Percentiles rank a stretch among this genome's conserved stretches.
phyloP scores from a whole-genome alignment of 768 basidiomycete species.

The Leccinum disarticulatum region DNA sequence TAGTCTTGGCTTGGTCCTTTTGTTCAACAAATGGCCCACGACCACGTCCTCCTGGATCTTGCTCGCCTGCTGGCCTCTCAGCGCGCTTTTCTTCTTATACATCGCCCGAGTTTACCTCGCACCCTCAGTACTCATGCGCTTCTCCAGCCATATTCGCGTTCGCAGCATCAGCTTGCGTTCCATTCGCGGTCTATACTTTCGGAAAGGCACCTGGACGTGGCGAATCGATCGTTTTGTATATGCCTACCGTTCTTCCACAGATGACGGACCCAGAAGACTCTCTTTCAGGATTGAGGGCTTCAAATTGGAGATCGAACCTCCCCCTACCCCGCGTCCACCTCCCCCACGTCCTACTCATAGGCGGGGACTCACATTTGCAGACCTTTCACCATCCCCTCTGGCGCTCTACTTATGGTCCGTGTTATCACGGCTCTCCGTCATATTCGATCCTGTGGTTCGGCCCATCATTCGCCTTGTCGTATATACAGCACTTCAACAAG shows the following conservation, averaged over 20 bases:
- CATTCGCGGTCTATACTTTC: conserved; percentile 72
- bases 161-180: conserved; percentile 76
- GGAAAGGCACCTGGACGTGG: conserved; percentile 51
- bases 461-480: conserved; percentile 59
- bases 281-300: conserved; percentile 63
- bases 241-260: conserved; percentile 51
- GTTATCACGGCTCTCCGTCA: conserved; percentile 37
- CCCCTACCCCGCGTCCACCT: conserved; percentile 15
- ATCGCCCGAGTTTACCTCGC: conserved; percentile 64
- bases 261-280: conserved; percentile 52
- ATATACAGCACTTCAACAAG: conserved; percentile 52
- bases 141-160: conserved; percentile 62
- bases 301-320: conserved; percentile 46
- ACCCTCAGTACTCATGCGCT: conserved; percentile 58
- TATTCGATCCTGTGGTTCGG: conserved; percentile 59
- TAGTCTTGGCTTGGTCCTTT: conserved; percentile 13
- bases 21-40: conserved; percentile 23
- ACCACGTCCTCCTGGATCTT: conserved; percentile 37
- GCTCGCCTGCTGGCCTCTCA: conserved; percentile 48
- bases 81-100: conserved; percentile 54
- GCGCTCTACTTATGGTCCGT: conserved; percentile 35
- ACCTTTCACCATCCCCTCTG: conserved; percentile 37
- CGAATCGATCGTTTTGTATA: conserved; percentile 66
- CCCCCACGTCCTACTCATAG: conserved; percentile 29
- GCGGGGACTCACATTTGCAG: conserved; percentile 45